Percentiles rank a stretch among this genome's conserved stretches.
phyloP scores from a whole-genome alignment of 78 protist genomes.

The Andalucia godoyi region DNA sequence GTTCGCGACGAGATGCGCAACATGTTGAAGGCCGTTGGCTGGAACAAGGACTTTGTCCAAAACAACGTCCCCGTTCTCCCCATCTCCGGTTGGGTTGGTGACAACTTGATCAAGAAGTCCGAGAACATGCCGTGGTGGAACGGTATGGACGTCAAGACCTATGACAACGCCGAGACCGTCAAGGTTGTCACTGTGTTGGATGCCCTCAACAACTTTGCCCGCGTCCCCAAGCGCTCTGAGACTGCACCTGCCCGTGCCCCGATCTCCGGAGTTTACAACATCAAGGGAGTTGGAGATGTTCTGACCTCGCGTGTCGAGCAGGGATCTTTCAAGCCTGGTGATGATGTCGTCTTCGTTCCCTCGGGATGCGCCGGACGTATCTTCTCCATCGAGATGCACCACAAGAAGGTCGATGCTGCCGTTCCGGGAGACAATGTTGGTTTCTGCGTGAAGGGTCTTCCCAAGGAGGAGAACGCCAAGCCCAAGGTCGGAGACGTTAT shows the following conservation, averaged over 20 bases:
- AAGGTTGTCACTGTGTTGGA: too few relatives aligned
- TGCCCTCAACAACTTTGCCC: too few relatives aligned
- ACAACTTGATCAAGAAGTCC: slow-evolving; percentile 79
- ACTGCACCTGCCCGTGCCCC: too few relatives aligned
- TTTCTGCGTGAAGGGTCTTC: slow-evolving; percentile 66
- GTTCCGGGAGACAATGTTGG: slow-evolving; percentile 95
- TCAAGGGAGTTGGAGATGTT: slow-evolving; percentile 92
- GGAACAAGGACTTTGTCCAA: slow-evolving; percentile 52
- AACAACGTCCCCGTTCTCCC: slow-evolving; percentile 78
- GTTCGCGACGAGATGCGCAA: slow-evolving; percentile 81
- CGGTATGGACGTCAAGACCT: too few relatives aligned
- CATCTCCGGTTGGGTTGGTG: slow-evolving; percentile 58
- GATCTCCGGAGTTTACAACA: too few relatives aligned
- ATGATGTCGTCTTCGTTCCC: slow-evolving; percentile 22
- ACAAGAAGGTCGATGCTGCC: slow-evolving; percentile 63
- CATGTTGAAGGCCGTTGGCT: slow-evolving; percentile 76
- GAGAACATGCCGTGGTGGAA: slow-evolving; percentile 78
- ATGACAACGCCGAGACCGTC: too few relatives aligned
- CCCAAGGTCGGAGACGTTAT: too few relatives aligned
- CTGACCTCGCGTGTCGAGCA: slow-evolving; percentile 86
- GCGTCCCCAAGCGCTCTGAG: too few relatives aligned
- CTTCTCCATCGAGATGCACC: slow-evolving; percentile 89
- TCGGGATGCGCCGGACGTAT: not conserved
- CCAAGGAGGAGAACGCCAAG: slow-evolving; percentile 74
- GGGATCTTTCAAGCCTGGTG: slow-evolving; percentile 51